phyloP scores from a whole-genome alignment of 352 stramenopile genomes.

The Globisporangium abappressorium region DNA sequence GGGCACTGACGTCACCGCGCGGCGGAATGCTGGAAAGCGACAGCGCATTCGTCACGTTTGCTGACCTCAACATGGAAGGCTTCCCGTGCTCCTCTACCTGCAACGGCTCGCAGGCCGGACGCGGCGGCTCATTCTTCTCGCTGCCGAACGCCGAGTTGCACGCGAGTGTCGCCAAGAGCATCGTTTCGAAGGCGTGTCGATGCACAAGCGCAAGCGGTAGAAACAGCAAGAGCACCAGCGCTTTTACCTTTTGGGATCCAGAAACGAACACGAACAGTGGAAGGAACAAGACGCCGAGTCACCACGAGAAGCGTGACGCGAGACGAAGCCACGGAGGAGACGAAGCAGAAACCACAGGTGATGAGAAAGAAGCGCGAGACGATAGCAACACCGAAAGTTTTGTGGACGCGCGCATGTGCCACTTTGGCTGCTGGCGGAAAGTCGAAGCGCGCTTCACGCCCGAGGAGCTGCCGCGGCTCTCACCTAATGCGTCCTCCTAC shows the following conservation, averaged over 20 bases:
- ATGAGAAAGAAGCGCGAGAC: too few species aligned
- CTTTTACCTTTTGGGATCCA: not conserved
- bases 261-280: not conserved
- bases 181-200: constrained; percentile 48
- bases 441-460: constrained; percentile 34
- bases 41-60: constrained; percentile 52
- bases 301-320: not conserved
- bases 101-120: constrained; percentile 69
- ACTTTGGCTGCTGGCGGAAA: constrained; percentile 63
- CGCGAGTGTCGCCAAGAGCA: constrained; percentile 33
- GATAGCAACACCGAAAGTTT: constrained; percentile 19
- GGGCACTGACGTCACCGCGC: constrained; percentile 58
- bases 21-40: constrained; percentile 12
- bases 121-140: constrained; percentile 70
- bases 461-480: constrained; percentile 40
- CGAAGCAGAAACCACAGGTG: not conserved
- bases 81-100: constrained; percentile 73
- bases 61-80: constrained; percentile 80
- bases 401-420: constrained; percentile 57
- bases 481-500: constrained; percentile 54
- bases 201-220: constrained; percentile 16
- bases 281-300: not conserved
- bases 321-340: not conserved
- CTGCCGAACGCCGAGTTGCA: constrained; percentile 44
- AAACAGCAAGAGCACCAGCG: constrained; percentile 7